phyloP scores from a whole-genome alignment of 169 alveolate genomes.

The Babesia sp. region DNA sequence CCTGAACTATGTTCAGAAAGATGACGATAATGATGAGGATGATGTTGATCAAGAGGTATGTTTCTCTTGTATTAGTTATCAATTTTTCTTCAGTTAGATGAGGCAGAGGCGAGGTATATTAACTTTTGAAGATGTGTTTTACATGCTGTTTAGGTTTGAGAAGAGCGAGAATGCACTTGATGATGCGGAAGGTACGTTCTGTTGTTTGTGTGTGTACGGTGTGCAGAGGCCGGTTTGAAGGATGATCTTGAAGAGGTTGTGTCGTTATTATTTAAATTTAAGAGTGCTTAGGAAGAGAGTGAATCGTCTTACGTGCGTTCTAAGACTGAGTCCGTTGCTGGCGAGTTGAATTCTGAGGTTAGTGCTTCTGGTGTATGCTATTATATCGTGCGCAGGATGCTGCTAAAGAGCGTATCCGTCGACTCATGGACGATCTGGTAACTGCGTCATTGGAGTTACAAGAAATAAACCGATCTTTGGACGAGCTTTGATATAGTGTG shows the following conservation, averaged over 20 bases:
- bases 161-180: constrained; percentile 45
- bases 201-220: neutral
- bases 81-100: constrained; percentile 27
- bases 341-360: constrained; percentile 2
- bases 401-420: constrained; percentile 28
- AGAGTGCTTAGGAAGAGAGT: constrained; percentile 29
- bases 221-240: constrained; percentile 55
- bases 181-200: constrained; percentile 63
- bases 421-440: constrained; percentile 61
- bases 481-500: constrained; percentile 9
- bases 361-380: neutral
- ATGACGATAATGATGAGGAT: constrained; percentile 2
- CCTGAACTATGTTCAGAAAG: too few relatives aligned
- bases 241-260: constrained; percentile 60
- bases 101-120: constrained; percentile 43
- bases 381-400: constrained; percentile 14
- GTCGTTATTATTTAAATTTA: too few relatives aligned
- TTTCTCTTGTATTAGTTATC: neutral
- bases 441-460: constrained; percentile 39
- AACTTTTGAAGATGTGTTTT: too few relatives aligned
- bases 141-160: constrained; percentile 25
- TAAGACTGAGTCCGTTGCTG: constrained; percentile 18
- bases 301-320: constrained; percentile 28
- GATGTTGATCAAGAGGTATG: constrained; percentile 31
- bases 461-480: constrained; percentile 35